Percentiles rank a stretch among this genome's conserved stretches.
Evolutionary conservation across 257 asterid species (phyloP).

Genomic region (Solanum arcanum): DNA sequence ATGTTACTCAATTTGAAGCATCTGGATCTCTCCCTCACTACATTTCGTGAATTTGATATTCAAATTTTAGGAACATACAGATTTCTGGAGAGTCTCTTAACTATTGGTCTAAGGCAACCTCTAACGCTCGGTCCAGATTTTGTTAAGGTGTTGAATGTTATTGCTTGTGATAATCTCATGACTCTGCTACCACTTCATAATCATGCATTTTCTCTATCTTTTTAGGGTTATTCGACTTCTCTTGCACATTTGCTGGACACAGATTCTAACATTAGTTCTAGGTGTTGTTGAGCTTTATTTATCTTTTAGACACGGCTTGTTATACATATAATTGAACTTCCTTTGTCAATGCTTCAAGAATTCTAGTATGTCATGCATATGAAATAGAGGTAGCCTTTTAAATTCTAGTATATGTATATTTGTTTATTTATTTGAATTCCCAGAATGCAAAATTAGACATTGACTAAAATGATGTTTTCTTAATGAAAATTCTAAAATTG

Average conservation of each 20-base stretch:
- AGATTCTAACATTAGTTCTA: neutral
- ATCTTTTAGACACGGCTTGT: neutral
- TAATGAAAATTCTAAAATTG: accelerated
- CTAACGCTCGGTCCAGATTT: neutral
- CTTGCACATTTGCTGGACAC: neutral
- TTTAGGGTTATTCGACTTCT: neutral
- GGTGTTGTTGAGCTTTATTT: neutral
- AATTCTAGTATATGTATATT: no score
- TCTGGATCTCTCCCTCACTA: slow-evolving; percentile 7
- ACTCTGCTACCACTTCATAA: slow-evolving; percentile 3
- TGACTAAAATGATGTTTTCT: neutral
- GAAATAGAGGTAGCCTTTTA: neutral
- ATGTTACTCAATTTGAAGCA: slow-evolving; percentile 1
- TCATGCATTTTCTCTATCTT: neutral
- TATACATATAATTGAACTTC: neutral
- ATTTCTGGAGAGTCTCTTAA: slow-evolving; percentile 10
- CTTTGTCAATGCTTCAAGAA: neutral
- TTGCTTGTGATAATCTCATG: slow-evolving; percentile 3
- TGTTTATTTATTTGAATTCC: no score
- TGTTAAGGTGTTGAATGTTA: slow-evolving; percentile 8
- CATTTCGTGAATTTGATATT: neutral
- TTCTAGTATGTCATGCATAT: neutral
- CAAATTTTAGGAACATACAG: neutral
- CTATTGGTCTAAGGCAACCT: neutral
- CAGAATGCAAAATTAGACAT: neutral